Evolutionary conservation across 345 rosid genomes (phyloP).

Genomic region (Eucalyptus tenuipes): DNA sequence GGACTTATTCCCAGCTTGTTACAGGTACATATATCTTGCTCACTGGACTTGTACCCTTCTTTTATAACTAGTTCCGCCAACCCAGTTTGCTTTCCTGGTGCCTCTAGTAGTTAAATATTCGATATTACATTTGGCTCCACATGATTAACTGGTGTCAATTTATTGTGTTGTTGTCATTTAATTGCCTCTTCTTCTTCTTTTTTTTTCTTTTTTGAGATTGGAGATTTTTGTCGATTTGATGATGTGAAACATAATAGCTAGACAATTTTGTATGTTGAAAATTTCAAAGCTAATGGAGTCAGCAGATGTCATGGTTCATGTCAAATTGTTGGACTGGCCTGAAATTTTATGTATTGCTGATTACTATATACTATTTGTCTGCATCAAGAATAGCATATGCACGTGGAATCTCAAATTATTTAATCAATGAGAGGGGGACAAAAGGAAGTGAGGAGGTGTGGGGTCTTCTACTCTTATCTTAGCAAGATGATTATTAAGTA

Average conservation of each 20-base stretch:
- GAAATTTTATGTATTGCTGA: neutral
- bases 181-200: neutral
- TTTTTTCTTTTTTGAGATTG: neutral
- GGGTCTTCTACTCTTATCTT: neutral
- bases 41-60: neutral
- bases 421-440: neutral
- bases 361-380: neutral
- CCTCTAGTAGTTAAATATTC: neutral
- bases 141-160: neutral
- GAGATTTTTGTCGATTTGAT: neutral
- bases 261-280: neutral
- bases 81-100: neutral
- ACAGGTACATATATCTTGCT: constrained; percentile 32
- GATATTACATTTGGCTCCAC: neutral
- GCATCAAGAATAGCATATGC: neutral
- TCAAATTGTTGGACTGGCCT: neutral
- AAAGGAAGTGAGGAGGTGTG: neutral
- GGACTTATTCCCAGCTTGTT: constrained; percentile 83
- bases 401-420: neutral
- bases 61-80: neutral
- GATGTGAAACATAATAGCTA: neutral
- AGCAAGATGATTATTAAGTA: neutral
- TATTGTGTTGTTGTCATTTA: neutral
- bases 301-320: neutral
- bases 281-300: neutral